Base-by-base conservation (phyloP, 805 yeast species). In the Candida takata region DNA sequence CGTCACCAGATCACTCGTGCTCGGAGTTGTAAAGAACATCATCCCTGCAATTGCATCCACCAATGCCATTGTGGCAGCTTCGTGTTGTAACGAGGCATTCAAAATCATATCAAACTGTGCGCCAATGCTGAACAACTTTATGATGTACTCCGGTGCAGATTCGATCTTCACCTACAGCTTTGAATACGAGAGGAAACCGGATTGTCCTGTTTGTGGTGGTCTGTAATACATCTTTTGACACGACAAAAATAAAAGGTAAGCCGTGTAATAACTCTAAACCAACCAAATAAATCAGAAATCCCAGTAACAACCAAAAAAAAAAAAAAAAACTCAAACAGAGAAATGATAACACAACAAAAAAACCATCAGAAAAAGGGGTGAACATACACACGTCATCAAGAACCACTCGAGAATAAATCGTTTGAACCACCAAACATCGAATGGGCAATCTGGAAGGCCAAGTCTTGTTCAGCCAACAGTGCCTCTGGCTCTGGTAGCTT, bases 21-120 rank as follows among this genome's bases (percentile, higher is more conserved):
- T 84, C 35, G 97, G 97, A 0, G 94, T 90, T 24, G 84, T 86
- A 35, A 90, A 90, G 56, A 81, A 81, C 50, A 88, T 90, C 41
- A 82, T 90, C 8, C 98, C 98, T 0, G 88, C 96, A 2, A 84
- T 88, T 36, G 95, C 96, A 1, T 80, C 95, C 2, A 88, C 97
- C 0, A 90, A 92, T 56, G 95, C 97, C 3, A 71, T 90, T 16
- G 74, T 90, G 23, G 95, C 97, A 1, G 94, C 92, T 0, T 70
- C 86, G 6, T 84, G 95, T 55, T 82, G 92, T 52, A 83, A 82
- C 44, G 96, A 87, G 56, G 84, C 82, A 2, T 74, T 85, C 57
- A 88, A 88, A 52, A 65, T 87, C 17, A 70, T 84, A 29, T 77
- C 95, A 2, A 75, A 79, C 36, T 65, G 77, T 38, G 76, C 77